These are phyloP conservation scores for Ophiostoma triangulosporum DNA, from an alignment of 2,329 filamentous ascomycete species.

Conservation along the genomic window DNA sequence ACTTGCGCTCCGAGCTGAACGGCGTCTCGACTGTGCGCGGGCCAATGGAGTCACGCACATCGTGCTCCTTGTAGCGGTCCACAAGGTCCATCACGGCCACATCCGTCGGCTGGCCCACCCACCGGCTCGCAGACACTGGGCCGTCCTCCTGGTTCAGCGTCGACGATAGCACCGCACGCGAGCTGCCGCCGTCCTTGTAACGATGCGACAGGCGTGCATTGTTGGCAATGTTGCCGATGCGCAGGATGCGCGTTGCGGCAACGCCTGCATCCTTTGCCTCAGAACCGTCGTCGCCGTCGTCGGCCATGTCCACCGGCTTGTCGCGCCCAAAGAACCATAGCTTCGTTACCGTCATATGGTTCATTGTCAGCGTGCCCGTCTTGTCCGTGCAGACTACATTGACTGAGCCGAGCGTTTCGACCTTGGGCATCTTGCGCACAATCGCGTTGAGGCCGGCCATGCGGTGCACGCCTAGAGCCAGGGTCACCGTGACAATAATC, in stretches of 20 bases:
- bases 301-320: slow-evolving; percentile 36
- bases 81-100: slow-evolving; percentile 92
- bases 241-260: slow-evolving; percentile 66
- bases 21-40: slow-evolving; percentile 72
- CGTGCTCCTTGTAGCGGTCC: slow-evolving; percentile 81
- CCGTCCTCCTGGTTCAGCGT: slow-evolving; percentile 55
- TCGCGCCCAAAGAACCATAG: slow-evolving; percentile 82
- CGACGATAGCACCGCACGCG: slow-evolving; percentile 73
- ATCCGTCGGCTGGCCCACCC: slow-evolving; percentile 94
- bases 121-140: slow-evolving; percentile 56
- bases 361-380: slow-evolving; percentile 88
- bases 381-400: slow-evolving; percentile 99
- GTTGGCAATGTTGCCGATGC: slow-evolving; percentile 93
- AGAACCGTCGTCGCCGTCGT: slow-evolving; percentile 26
- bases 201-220: slow-evolving; percentile 70
- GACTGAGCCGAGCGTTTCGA: slow-evolving; percentile 94
- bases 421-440: slow-evolving; percentile 87
- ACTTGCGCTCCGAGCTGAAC: slow-evolving; percentile 95
- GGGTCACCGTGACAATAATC: slow-evolving; percentile 94
- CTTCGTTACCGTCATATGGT: slow-evolving; percentile 95
- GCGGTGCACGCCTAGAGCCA: slow-evolving; percentile 84
- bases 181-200: slow-evolving; percentile 54
- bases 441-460: slow-evolving; percentile 96
- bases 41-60: slow-evolving; percentile 78
- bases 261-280: slow-evolving; percentile 54